Base-by-base conservation (phyloP, 2,329 filamentous ascomycete species). In the Fusarium multiceps region DNA sequence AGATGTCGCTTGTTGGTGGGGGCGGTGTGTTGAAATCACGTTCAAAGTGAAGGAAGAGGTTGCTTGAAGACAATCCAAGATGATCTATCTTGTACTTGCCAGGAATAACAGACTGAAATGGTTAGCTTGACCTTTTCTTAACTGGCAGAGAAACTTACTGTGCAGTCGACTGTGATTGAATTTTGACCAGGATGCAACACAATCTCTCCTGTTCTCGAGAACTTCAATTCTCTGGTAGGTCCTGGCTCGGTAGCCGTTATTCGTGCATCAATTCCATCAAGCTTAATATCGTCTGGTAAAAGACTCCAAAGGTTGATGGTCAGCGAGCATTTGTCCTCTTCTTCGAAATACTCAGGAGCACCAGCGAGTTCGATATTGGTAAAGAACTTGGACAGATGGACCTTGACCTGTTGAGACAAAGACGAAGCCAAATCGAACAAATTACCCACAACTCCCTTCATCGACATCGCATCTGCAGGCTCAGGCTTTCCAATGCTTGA, bases 41-140 rank as follows among this genome's bases (percentile, higher is more conserved):
- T 55, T 93, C 91, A 71, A 92, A 89, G 43, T 88, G 83, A 30
- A 95, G 86, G 25, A 84, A 79, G 3, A 95, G 81, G 46, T 92
- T 92, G 47, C 84, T 87, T 8, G 88, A 84, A 25, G 84, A 81
- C 25, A 98, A 79, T 16, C 88, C 85, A 40, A 97, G 83, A 68
- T 90, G 89, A 72, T 94, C 92, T 46, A 96, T 87, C 61, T 89
- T 87, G 74, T 93, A 98, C 27, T 87, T 87, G 2, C 94, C 94
- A 23, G 91, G 88, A 6, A 92, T 87, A 34, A 89, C 87, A 18
- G 87, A 82, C 88, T 92, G 41, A 2, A 23, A 4, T 32, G 30
- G 63, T 84, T 70, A 83, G 78, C 23, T 27, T 32, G 12, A 1
- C 7, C 2, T 20, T 58, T 16, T 16, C 2, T 8, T 2, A 14